phyloP scores from a whole-genome alignment of 148 eudicot species.

The Camellia japonica region DNA sequence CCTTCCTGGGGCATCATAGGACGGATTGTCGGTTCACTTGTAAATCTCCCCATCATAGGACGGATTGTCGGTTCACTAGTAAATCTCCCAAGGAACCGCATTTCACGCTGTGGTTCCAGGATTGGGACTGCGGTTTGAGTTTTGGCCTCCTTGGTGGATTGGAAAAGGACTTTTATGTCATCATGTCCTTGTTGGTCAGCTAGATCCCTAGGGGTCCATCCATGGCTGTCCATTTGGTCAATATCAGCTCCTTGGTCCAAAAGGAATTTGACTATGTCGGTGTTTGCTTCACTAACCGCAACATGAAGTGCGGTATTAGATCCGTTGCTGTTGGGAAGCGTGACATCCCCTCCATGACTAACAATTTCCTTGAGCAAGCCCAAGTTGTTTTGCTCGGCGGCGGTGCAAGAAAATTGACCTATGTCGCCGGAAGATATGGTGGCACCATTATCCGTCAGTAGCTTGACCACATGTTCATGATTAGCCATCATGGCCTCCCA shows the following conservation, averaged over 20 bases:
- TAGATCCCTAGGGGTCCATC: slow-evolving; percentile 64
- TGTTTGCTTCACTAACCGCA: slow-evolving; percentile 72
- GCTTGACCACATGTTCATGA: too few species aligned
- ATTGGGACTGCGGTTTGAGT: slow-evolving; percentile 28
- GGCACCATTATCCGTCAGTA: too few species aligned
- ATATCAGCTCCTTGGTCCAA: slow-evolving; percentile 49
- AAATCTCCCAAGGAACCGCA: slow-evolving; percentile 43
- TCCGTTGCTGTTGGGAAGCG: too few species aligned
- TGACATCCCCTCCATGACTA: too few species aligned
- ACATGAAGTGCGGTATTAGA: neutral
- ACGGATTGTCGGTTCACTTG: too few species aligned
- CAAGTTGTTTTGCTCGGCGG: too few species aligned
- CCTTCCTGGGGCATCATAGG: slow-evolving; percentile 6
- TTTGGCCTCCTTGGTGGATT: slow-evolving; percentile 26
- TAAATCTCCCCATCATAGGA: neutral
- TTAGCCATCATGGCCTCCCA: too few species aligned
- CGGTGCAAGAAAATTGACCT: too few species aligned
- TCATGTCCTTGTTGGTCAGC: slow-evolving; percentile 89
- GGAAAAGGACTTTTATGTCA: slow-evolving; percentile 50
- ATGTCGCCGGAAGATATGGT: too few species aligned
- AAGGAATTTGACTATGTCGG: slow-evolving; percentile 54
- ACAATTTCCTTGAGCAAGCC: too few species aligned
- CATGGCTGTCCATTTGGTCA: slow-evolving; percentile 42
- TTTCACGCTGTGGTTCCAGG: slow-evolving; percentile 24
- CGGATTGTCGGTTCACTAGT: slow-evolving; percentile 57